Conservation (phyloP, 2,329 filamentous ascomycete species). For the Aspergillus hortae region DNA sequence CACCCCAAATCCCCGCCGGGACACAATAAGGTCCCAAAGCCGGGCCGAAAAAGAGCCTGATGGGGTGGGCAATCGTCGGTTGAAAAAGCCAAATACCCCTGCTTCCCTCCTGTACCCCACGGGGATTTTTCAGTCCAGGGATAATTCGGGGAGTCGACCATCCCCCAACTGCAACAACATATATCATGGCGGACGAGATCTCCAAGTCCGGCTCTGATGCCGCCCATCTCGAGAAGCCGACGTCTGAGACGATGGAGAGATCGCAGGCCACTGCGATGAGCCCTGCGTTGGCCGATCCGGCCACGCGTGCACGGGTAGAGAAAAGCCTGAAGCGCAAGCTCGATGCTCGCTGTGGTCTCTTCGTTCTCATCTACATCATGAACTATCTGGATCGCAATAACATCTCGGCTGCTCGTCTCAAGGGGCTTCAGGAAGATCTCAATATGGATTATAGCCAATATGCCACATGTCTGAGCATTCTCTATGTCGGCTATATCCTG, state of each 20-base stretch:
- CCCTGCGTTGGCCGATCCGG: conserved; percentile 14
- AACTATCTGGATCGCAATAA: conserved; percentile 43
- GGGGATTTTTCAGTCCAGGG: not conserved
- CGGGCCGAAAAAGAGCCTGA: no score
- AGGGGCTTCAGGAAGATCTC: conserved; percentile 38
- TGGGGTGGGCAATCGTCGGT: no score
- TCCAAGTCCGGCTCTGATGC: not conserved
- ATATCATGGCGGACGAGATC: not conserved
- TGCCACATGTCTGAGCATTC: conserved; percentile 40
- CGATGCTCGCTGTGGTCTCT: conserved; percentile 21
- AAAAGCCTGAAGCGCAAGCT: conserved; percentile 26
- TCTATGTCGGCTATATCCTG: conserved; percentile 46
- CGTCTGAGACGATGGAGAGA: not conserved
- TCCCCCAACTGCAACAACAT: not conserved
- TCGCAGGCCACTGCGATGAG: not conserved
- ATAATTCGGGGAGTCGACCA: not conserved
- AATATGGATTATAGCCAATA: conserved; percentile 35
- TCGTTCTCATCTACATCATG: conserved; percentile 24
- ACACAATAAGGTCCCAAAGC: no score
- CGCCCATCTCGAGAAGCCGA: not conserved
- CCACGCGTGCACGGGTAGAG: conserved; percentile 19
- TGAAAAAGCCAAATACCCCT: not conserved
- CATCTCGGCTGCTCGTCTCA: conserved; percentile 38
- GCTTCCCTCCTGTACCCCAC: not conserved
- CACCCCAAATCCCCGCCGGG: no score